Conservation (phyloP, 2,329 filamentous ascomycete genomes). For the Alternaria brassicae region DNA sequence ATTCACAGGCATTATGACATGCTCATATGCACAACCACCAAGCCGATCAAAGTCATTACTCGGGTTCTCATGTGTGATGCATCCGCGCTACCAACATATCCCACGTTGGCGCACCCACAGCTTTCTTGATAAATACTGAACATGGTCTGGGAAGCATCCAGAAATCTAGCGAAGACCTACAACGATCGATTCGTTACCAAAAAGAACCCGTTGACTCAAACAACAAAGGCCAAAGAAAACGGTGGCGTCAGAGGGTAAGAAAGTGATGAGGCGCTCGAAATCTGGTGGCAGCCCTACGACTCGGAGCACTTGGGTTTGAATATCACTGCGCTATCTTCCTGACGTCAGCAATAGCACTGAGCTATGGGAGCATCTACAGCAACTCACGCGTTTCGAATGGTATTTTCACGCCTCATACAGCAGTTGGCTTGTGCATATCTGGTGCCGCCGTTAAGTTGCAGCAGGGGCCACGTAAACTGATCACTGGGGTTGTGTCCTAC, state of each 20-base stretch:
- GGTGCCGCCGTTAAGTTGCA: neutral
- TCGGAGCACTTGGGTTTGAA: neutral
- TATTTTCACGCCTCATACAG: neutral
- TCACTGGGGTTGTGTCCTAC: conserved; percentile 17
- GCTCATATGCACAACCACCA: too few relatives aligned
- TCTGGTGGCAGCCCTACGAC: neutral
- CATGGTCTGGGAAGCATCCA: too few relatives aligned
- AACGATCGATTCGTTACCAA: too few relatives aligned
- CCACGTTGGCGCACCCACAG: too few relatives aligned
- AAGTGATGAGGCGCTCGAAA: neutral
- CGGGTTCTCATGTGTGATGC: too few relatives aligned
- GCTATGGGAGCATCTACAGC: neutral
- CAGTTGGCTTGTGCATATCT: neutral
- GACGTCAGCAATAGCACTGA: neutral
- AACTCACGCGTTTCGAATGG: neutral
- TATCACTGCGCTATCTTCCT: neutral
- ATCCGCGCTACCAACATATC: too few relatives aligned
- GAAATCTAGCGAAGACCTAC: too few relatives aligned
- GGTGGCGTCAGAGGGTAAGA: neutral
- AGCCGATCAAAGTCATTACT: too few relatives aligned
- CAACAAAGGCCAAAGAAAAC: neutral
- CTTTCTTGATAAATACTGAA: too few relatives aligned
- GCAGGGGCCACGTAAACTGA: too few relatives aligned
- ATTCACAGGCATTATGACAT: too few relatives aligned
- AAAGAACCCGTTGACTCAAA: too few relatives aligned